Evolutionary conservation across 1,284 basidiomycete species (phyloP), one percentile per base, ranked within the genome.

Genomic region (Trametes pubescens): DNA sequence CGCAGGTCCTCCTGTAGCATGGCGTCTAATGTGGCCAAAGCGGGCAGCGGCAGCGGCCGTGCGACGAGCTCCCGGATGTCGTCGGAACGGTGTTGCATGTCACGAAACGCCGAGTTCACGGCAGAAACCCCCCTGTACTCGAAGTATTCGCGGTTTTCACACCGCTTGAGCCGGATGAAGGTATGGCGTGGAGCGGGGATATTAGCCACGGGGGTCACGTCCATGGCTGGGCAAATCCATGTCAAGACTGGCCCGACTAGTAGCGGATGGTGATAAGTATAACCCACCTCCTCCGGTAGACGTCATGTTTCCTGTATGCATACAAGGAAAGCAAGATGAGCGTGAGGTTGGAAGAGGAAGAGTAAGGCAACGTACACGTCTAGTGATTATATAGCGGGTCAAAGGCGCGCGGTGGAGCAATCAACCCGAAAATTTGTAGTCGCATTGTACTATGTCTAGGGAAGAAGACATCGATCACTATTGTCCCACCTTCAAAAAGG

Each of bases 1-100:
- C 43, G 58, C 34, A 60, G 43, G n/a, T 22, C 44, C 6, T 24
- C 43, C 22, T 38, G 34, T 8, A 60, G 24, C 1, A 60, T 34
- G 16, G 7, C 44, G 10, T 21, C 10, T 10, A 54, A 10, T 0
- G 24, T 22, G 9, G 9, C 9, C 1, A 46, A 8, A 4, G 32
- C 51, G 13, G 43, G 5, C 22, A 29, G 24, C 24, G 14, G 47
- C 13, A 48, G 47, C 22, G 47, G 24, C 14, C 14, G 26, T 5
- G 47, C 47, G 11, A 48, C 11, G 2, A 59, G 38, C 9, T 37
- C 44, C 32, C 40, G 43, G 6, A 59, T 24, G 2, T 35, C 4
- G 7, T 32, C 51, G 21, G 26, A 11, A 18, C 38, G 44, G 2
- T 8, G 7, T 5, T 21, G 43, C 16, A 59, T 9, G n/a, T 22